Base-by-base conservation (phyloP, 1,284 basidiomycete species). In the Omphalotus olearius region DNA sequence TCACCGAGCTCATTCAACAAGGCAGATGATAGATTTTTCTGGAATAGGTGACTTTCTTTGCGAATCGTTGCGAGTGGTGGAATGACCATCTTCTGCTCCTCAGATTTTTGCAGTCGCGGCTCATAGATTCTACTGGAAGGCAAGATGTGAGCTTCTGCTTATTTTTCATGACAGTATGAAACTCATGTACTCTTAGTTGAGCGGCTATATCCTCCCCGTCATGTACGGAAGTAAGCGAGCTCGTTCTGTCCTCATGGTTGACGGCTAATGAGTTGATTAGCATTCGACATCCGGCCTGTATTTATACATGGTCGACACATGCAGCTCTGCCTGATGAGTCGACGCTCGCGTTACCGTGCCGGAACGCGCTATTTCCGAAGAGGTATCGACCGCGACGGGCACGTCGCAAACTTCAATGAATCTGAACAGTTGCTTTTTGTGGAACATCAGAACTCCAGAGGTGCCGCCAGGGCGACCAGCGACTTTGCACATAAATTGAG, bases 301-400 rank as follows among this genome's bases (percentile, higher is more conserved):
- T 78, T 80, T 53, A 77, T 98, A 61, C 88, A 93, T 64, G 85
- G 86, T 20, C 85, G 85, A 55, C 82, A 88, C 56, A 78, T 99
- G 62, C 83, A 91, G 39, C 78, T 98, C 60, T 88, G 85, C 59
- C 84, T 99, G 59, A 88, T 99, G 59, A 93, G 93, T 58, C 85
- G 97, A 38, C 88, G 96, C 51, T 96, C 93, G 23, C 88, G 97
- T 35, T 90, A 89, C 73, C 85, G 96, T 49, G 92, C 95, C 25
- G 97, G 97, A 0, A 98, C 97, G 3, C 90, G 97, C 45, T 99
- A 98, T 78, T 98, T 99, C 72, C 84, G 93, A 18, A 87, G 97
- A 51, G 97, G 97, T 13, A 81, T 99, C 60, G 93, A 99, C 66
- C 71, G 81, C 30, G 80, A 89, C 16, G 89, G 89, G 0, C 78